Evolutionary conservation across 208 protist species (phyloP), one percentile per base, ranked within the genome.

Genomic region (Polymyxa betae): DNA sequence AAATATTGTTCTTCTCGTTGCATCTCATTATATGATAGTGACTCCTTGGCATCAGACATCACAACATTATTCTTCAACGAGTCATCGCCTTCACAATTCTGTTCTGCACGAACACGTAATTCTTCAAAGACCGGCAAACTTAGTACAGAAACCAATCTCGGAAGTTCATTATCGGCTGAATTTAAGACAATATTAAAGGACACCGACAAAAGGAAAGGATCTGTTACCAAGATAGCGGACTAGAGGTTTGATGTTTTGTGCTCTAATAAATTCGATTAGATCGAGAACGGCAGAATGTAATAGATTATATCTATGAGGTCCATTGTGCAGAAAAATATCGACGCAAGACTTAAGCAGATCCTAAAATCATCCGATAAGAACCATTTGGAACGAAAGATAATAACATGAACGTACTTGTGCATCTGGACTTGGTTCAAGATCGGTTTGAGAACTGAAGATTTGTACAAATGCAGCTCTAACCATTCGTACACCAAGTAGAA

Each of bases 301-400:
- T n/a, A 82, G 35, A 43, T 82, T 82, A n/a, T 82, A 82, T 35
- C 72, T 35, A 20, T 82, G 72, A 16, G 35, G 16, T 5, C 72
- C 72, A 35, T 82, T 82, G 40, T 40, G n/a, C n/a, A 82, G n/a
- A 35, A 82, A 82, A 45, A 82, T 5, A 43, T 82, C 72, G 16
- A 82, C 40, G 72, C 72, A 82, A 35, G 72, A 5, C 16, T 82
- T 82, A 20, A 82, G 16, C 40, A 82, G n/a, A 5, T 5, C n/a
- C 72, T 82, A 82, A 82, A 35, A 5, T 43, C n/a, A 35, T n/a
- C 16, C 54, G n/a, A 5, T 43, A 82, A 82, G 35, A 82, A 35
- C 72, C 5, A 20, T 5, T 35, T 82, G n/a, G 16, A 66, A 66
- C 54, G 54, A 66, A 35, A 82, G 35, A 20, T 5, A 35, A 82